phyloP scores from a whole-genome alignment of 441 rosid species.

The Manihot esculenta region DNA sequence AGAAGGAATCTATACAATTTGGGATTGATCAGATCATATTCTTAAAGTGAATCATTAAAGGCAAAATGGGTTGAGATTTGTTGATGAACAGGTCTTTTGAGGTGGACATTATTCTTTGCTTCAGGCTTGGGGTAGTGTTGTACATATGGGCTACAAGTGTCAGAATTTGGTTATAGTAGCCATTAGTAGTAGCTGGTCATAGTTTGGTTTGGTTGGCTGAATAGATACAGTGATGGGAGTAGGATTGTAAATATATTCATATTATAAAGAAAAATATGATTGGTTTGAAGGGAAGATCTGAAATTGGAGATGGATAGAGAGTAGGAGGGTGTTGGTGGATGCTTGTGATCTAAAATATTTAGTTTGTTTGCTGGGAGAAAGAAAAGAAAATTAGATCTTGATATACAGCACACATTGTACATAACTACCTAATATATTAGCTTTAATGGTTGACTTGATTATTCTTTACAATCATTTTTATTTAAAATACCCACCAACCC shows the following conservation, averaged over 20 bases:
- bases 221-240: no score
- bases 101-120: slow-evolving; percentile 50
- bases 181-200: slow-evolving; percentile 26
- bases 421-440: slow-evolving; percentile 31
- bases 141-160: slow-evolving; percentile 37
- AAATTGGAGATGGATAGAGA: slow-evolving; percentile 1
- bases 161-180: slow-evolving; percentile 35
- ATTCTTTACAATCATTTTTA: slow-evolving; percentile 19
- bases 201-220: slow-evolving; percentile 35
- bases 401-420: slow-evolving; percentile 33
- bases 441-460: slow-evolving; percentile 42
- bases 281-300: slow-evolving; percentile 27
- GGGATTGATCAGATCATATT: slow-evolving; percentile 77
- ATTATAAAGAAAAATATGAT: background rate
- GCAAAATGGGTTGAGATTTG: slow-evolving; percentile 7
- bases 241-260: no score
- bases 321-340: slow-evolving; percentile 10
- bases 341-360: no score
- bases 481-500: background rate
- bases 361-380: slow-evolving; percentile 21
- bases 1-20: slow-evolving; percentile 80
- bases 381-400: slow-evolving; percentile 20
- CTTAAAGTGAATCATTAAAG: slow-evolving; percentile 34
- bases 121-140: slow-evolving; percentile 33
- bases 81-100: slow-evolving; percentile 9